Conservation (phyloP, 768 basidiomycete species). For the Lepiota brunneoincarnata region DNA sequence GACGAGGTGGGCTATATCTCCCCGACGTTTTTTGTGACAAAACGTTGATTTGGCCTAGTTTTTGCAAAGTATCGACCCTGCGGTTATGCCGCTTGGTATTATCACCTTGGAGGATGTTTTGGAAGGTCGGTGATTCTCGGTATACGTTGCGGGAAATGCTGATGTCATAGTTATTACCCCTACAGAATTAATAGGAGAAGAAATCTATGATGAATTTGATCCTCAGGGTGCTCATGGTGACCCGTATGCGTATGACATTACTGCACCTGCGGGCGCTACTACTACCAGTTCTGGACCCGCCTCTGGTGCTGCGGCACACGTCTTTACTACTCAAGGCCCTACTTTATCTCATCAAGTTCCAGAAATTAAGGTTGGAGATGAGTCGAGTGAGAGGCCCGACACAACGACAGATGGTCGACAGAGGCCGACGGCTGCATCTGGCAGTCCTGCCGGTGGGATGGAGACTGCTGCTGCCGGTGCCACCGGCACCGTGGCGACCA, state of each 20-base stretch:
- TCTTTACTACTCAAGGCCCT: neutral
- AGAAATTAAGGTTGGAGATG: too few relatives aligned
- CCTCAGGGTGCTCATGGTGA: constrained; percentile 66
- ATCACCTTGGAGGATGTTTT: constrained; percentile 93
- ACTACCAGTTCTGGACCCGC: neutral
- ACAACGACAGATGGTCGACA: too few relatives aligned
- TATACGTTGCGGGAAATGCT: neutral
- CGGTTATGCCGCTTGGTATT: constrained; percentile 83
- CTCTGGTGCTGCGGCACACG: neutral
- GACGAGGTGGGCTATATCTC: constrained; percentile 53
- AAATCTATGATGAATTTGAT: constrained; percentile 92
- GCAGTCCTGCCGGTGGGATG: neutral
- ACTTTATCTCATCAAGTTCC: too few relatives aligned
- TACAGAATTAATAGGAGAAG: constrained; percentile 86
- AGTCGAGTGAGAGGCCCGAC: too few relatives aligned
- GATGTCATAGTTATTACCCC: neutral
- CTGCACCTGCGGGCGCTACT: constrained; percentile 11
- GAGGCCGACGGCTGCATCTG: neutral
- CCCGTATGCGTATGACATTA: constrained; percentile 32
- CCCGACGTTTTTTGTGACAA: neutral
- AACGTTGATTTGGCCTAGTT: constrained; percentile 46
- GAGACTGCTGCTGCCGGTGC: neutral
- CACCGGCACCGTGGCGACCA: constrained; percentile 4
- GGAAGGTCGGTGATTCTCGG: constrained; percentile 67
- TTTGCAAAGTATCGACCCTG: constrained; percentile 77